Percentiles rank a stretch among this genome's conserved stretches.
Conservation (phyloP, 306 rosid genomes). For the Adenanthera pavonina region DNA sequence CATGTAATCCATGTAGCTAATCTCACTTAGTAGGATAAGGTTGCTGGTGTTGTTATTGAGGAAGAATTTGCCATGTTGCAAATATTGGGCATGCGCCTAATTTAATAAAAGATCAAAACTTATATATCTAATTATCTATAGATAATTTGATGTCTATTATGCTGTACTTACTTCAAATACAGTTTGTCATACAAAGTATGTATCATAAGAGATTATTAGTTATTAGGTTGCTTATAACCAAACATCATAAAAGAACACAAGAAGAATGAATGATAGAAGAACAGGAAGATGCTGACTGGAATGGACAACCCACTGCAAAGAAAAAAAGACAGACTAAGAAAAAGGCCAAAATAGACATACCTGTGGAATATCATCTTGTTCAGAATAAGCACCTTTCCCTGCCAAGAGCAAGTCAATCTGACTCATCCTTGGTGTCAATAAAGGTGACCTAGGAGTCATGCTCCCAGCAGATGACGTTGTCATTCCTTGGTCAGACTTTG, state of each 20-base stretch:
- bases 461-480: slow-evolving; percentile 98
- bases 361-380: slow-evolving; percentile 95
- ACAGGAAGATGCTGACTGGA: slow-evolving; percentile 18
- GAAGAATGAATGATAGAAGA: slow-evolving; percentile 10
- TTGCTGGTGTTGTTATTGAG: no score
- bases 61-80: neutral
- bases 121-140: no score
- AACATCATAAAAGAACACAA: slow-evolving; percentile 28
- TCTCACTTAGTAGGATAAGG: no score
- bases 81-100: neutral
- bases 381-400: slow-evolving; percentile 92
- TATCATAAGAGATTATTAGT: neutral
- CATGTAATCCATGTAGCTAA: no score
- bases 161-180: neutral
- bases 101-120: neutral
- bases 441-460: slow-evolving; percentile 98
- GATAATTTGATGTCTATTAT: slow-evolving; percentile 1
- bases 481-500: slow-evolving; percentile 99
- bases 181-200: neutral
- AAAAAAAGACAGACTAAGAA: slow-evolving; percentile 22
- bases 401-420: slow-evolving; percentile 92
- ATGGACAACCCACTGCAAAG: slow-evolving; percentile 21
- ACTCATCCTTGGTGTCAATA: slow-evolving; percentile 93
- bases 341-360: slow-evolving; percentile 46
- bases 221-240: neutral